Conservation (phyloP, 306 rosid genomes). For the Quercus mongolica region DNA sequence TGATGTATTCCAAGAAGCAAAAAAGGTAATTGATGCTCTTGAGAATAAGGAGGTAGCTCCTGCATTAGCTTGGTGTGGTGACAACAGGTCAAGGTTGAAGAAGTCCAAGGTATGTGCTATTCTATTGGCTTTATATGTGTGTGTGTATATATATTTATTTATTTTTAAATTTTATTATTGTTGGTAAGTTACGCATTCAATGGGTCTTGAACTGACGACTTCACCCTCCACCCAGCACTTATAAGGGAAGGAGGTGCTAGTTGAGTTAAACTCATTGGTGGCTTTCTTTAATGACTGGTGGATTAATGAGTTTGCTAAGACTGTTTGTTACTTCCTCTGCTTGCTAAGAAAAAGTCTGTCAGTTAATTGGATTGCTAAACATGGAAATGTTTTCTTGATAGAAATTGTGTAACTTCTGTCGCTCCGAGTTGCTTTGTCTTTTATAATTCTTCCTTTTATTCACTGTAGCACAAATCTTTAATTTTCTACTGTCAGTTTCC, state of each 20-base stretch:
- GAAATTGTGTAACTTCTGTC: not conserved
- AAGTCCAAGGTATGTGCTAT: conserved; percentile 66
- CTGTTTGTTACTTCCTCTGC: not conserved
- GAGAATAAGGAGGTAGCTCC: conserved; percentile 83
- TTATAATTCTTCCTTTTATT: not conserved
- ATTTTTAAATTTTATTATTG: no score
- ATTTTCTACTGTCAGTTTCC: not conserved
- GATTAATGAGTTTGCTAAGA: not conserved
- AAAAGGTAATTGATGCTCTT: conserved; percentile 77
- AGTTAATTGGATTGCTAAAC: not conserved
- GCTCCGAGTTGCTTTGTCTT: not conserved
- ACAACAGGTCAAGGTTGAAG: conserved; percentile 91
- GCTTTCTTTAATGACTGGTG: conserved; percentile 7
- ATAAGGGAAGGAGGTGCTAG: no score
- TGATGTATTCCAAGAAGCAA: conserved; percentile 91
- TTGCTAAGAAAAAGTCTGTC: not conserved
- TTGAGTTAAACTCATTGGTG: no score
- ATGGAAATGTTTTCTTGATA: not conserved
- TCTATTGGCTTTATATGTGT: not conserved
- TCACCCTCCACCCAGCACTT: no score
- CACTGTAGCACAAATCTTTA: not conserved
- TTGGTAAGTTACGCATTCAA: no score
- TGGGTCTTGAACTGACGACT: no score
- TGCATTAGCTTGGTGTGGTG: conserved; percentile 94
- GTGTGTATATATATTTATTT: no score